These are phyloP conservation scores for Eimeria falciformis DNA, from an alignment of 169 alveolate genomes.

Conservation along the genomic window DNA sequence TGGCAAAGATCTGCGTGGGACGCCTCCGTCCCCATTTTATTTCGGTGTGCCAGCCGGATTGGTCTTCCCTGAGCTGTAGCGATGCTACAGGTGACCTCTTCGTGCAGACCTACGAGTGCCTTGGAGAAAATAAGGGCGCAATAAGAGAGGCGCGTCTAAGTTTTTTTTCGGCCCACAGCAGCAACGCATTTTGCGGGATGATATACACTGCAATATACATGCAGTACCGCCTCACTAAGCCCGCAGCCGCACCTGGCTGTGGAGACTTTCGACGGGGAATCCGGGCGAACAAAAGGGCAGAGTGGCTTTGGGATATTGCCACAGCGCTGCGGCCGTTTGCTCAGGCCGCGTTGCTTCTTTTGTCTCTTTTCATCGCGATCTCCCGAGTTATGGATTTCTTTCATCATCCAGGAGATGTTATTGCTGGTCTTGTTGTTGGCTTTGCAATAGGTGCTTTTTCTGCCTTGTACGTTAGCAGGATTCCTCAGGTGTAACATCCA, in stretches of 20 bases:
- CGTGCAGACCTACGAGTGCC: slow-evolving; percentile 50
- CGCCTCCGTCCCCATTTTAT: slow-evolving; percentile 76
- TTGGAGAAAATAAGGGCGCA: slow-evolving; percentile 55
- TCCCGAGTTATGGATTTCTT: slow-evolving; percentile 69
- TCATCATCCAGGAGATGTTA: slow-evolving; percentile 72
- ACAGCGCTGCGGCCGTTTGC: slow-evolving; percentile 60
- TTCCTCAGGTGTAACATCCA: slow-evolving; percentile 6
- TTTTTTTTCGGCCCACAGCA: slow-evolving; percentile 72
- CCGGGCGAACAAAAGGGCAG: slow-evolving; percentile 2
- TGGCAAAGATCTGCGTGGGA: slow-evolving; percentile 69
- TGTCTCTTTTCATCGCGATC: slow-evolving; percentile 60
- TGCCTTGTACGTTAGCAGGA: slow-evolving; percentile 57
- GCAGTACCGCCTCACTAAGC: slow-evolving; percentile 69
- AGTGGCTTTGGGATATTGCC: slow-evolving; percentile 25
- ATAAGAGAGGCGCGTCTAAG: slow-evolving; percentile 75
- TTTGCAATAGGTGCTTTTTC: slow-evolving; percentile 23
- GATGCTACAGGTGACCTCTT: slow-evolving; percentile 66
- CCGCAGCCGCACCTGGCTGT: background rate
- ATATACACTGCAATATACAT: slow-evolving; percentile 54
- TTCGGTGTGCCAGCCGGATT: slow-evolving; percentile 72
- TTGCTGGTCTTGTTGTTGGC: slow-evolving; percentile 65
- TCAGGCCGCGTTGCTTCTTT: slow-evolving; percentile 37
- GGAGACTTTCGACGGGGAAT: slow-evolving; percentile 7
- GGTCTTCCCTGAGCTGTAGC: slow-evolving; percentile 46
- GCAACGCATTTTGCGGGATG: slow-evolving; percentile 70